These are phyloP conservation scores for Exserohilum turcica DNA, from an alignment of 2,329 filamentous ascomycete species.

Conservation along the genomic window DNA sequence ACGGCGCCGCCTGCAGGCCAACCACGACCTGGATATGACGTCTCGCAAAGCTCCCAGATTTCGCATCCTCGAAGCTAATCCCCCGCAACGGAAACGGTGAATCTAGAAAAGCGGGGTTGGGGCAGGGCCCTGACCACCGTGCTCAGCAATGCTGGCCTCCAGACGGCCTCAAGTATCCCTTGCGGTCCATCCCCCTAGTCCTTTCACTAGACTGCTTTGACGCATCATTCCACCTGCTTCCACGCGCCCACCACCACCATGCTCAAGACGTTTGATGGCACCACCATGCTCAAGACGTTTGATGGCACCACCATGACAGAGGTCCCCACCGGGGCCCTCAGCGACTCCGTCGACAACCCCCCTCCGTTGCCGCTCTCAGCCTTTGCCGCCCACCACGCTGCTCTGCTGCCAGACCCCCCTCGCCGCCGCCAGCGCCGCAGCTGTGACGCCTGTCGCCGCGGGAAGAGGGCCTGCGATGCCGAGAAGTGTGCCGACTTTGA, in stretches of 20 bases:
- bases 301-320: conserved; percentile 7
- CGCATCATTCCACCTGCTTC: neutral
- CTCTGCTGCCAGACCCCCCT: neutral
- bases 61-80: conserved; percentile 11
- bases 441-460: conserved; percentile 53
- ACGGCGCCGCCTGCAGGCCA: neutral
- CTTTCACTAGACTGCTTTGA: neutral
- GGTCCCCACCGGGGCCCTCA: neutral
- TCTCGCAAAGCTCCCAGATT: neutral
- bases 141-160: neutral
- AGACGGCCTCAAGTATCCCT: conserved; percentile 2
- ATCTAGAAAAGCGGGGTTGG: conserved; percentile 15
- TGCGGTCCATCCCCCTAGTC: neutral
- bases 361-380: neutral
- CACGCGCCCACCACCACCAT: neutral
- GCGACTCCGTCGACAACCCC: neutral
- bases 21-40: conserved; percentile 3
- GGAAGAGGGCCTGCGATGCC: conserved; percentile 53
- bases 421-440: conserved; percentile 35
- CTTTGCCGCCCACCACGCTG: neutral
- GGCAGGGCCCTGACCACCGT: conserved; percentile 3
- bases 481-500: conserved; percentile 32
- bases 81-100: conserved; percentile 10
- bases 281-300: conserved; percentile 8
- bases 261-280: conserved; percentile 10